A percentile compares a stretch with the other conserved stretches of the same genome.
These are phyloP conservation scores for Phytophthora quininea DNA, from an alignment of 352 stramenopile genomes.

Conservation along the genomic window DNA sequence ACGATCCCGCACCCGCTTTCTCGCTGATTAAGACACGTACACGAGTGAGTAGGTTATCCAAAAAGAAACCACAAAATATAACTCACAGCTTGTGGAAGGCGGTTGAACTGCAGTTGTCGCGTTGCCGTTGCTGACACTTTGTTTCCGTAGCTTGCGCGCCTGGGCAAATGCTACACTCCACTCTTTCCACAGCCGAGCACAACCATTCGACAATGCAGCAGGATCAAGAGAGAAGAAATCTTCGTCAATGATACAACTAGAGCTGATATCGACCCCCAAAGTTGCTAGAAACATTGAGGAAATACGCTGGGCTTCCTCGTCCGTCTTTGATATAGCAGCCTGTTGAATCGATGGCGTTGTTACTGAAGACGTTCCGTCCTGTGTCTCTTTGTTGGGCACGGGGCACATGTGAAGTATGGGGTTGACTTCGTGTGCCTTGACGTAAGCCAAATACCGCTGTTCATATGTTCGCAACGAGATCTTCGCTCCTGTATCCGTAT, in stretches of 20 bases:
- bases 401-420: constrained; percentile 46
- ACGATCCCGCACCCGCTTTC: constrained; percentile 36
- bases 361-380: background rate
- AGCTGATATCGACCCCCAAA: constrained; percentile 45
- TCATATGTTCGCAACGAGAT: constrained; percentile 50
- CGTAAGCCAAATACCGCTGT: constrained; percentile 53
- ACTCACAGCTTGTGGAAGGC: too few species aligned
- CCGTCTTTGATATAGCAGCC: background rate
- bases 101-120: too few species aligned
- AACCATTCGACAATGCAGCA: constrained; percentile 24
- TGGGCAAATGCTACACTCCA: constrained; percentile 22
- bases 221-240: constrained; percentile 34
- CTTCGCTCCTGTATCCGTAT: constrained; percentile 41
- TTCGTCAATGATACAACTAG: constrained; percentile 49
- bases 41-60: background rate
- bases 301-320: background rate
- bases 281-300: constrained; percentile 17
- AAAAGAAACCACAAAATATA: too few species aligned
- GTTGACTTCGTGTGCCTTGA: constrained; percentile 35
- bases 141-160: background rate
- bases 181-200: constrained; percentile 30
- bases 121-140: too few species aligned
- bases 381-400: background rate
- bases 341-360: background rate
- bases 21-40: constrained; percentile 7